Percentiles rank a stretch among this genome's conserved stretches.
These are phyloP conservation scores for Capsella rubella DNA, from an alignment of 441 rosid species.

Conservation along the genomic window DNA sequence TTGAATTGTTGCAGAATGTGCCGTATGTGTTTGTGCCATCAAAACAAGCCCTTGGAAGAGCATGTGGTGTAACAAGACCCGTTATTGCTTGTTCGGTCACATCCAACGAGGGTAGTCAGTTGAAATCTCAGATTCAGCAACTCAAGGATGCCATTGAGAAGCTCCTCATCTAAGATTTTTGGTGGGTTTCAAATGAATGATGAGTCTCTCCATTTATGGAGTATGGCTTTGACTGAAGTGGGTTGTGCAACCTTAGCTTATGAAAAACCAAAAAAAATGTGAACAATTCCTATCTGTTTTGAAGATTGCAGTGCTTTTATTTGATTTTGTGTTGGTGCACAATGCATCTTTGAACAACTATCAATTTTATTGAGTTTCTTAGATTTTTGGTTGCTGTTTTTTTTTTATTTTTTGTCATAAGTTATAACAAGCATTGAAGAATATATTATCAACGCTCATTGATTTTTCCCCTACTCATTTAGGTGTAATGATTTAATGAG, in stretches of 20 bases:
- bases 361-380: neutral
- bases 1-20: conserved; percentile 65
- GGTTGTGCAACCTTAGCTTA: conserved; percentile 10
- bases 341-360: conserved; percentile 18
- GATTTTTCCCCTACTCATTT: neutral
- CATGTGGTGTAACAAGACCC: conserved; percentile 97
- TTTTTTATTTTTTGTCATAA: conserved; percentile 20
- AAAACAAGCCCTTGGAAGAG: conserved; percentile 92
- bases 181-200: conserved; percentile 60
- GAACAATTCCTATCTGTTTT: neutral
- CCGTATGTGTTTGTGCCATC: conserved; percentile 98
- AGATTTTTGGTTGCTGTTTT: conserved; percentile 13
- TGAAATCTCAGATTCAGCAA: conserved; percentile 83
- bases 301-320: conserved; percentile 21
- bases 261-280: neutral
- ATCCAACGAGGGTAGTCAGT: conserved; percentile 83
- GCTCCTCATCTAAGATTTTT: conserved; percentile 70
- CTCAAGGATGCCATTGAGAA: conserved; percentile 98
- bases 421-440: neutral
- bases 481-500: neutral
- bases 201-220: conserved; percentile 60
- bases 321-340: conserved; percentile 21
- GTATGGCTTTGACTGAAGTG: conserved; percentile 80
- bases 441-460: neutral
- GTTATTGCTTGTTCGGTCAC: conserved; percentile 93